These are phyloP conservation scores for Wickerhamiella qilinensis DNA, from an alignment of 805 yeast species.

Conservation along the genomic window DNA sequence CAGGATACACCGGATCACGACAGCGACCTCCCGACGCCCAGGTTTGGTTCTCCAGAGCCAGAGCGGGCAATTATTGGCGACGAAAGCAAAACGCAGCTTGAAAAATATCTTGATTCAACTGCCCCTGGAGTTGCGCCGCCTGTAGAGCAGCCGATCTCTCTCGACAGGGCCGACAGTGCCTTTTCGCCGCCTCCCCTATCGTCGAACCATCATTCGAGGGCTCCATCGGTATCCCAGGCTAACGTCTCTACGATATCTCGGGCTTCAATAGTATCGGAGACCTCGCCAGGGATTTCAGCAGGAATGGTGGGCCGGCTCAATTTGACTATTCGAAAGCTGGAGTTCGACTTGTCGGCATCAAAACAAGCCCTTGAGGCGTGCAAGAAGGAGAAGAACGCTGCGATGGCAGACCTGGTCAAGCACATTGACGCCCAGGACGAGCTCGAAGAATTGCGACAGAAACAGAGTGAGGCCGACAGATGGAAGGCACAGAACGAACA, in stretches of 20 bases:
- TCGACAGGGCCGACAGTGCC: not conserved
- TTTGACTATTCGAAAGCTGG: conserved; percentile 59
- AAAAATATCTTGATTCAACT: not conserved
- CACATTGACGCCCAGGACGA: conserved; percentile 40
- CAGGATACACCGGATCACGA: no score
- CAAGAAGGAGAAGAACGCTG: conserved; percentile 40
- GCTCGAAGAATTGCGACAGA: conserved; percentile 19
- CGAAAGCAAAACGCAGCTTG: not conserved
- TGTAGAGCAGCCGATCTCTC: not conserved
- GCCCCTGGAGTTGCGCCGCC: not conserved
- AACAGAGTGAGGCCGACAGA: not conserved
- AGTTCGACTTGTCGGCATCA: conserved; percentile 49
- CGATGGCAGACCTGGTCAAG: conserved; percentile 50
- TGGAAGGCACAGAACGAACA: conserved; percentile 31
- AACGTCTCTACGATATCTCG: conserved; percentile 4
- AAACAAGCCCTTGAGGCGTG: conserved; percentile 45
- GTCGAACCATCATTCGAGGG: not conserved
- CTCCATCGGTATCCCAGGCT: not conserved
- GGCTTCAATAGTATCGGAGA: not conserved
- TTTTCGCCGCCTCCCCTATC: not conserved
- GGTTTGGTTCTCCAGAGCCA: not conserved
- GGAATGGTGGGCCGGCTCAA: conserved; percentile 41
- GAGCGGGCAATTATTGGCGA: no score
- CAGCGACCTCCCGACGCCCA: not conserved
- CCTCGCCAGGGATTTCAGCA: not conserved